phyloP scores from a whole-genome alignment of 306 rosid species.

The Hippophae gyantsensis region DNA sequence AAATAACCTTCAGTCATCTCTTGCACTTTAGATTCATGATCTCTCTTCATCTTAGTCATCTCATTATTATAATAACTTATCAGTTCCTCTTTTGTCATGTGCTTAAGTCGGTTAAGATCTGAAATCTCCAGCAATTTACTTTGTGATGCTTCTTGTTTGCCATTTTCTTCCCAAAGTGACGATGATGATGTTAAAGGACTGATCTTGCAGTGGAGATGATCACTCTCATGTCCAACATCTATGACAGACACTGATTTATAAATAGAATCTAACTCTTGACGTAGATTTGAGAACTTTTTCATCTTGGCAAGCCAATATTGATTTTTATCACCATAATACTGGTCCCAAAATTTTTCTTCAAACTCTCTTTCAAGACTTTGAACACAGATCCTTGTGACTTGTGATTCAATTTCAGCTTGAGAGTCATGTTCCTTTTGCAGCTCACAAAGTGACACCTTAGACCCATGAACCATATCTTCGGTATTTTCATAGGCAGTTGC shows the following conservation, averaged over 20 bases:
- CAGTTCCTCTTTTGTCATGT: slow-evolving; percentile 45
- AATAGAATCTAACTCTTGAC: slow-evolving; percentile 54
- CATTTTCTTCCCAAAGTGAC: slow-evolving; percentile 46
- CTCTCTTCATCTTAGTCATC: slow-evolving; percentile 69
- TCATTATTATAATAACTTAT: slow-evolving; percentile 28
- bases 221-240: slow-evolving; percentile 51
- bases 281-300: slow-evolving; percentile 52
- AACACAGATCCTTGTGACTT: slow-evolving; percentile 50
- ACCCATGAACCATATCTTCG: slow-evolving; percentile 30
- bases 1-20: slow-evolving; percentile 51
- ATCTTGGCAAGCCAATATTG: slow-evolving; percentile 37
- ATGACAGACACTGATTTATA: slow-evolving; percentile 36
- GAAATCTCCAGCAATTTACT: slow-evolving; percentile 30
- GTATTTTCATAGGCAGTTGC: slow-evolving; percentile 31
- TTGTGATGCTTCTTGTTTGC: slow-evolving; percentile 45
- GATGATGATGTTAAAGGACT: slow-evolving; percentile 25
- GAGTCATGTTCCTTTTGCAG: slow-evolving; percentile 62
- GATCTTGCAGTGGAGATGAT: slow-evolving; percentile 35
- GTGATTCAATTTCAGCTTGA: slow-evolving; percentile 51
- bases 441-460: slow-evolving; percentile 41
- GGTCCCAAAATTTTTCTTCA: slow-evolving; percentile 39
- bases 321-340: slow-evolving; percentile 22
- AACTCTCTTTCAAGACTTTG: slow-evolving; percentile 38
- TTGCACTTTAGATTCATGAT: slow-evolving; percentile 68
- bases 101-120: slow-evolving; percentile 36